Evolutionary conservation across 352 stramenopile genomes (phyloP).

Genomic region (Phytophthora sp.): DNA sequence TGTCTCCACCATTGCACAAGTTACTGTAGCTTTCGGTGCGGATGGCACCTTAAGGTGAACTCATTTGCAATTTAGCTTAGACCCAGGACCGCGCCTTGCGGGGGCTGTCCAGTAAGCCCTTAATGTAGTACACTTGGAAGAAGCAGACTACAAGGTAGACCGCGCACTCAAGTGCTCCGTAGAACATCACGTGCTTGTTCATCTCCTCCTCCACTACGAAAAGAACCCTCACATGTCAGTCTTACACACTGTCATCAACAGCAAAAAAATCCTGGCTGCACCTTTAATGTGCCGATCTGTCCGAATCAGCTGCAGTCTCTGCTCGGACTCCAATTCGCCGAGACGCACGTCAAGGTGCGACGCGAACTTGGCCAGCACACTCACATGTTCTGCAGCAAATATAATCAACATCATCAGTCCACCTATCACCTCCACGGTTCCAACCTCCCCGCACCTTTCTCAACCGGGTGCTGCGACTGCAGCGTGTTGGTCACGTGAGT

Average conservation of each 20-base stretch:
- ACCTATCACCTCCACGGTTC: not conserved
- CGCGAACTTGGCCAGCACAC: constrained; percentile 79
- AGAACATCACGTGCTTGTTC: constrained; percentile 80
- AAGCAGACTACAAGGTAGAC: constrained; percentile 77
- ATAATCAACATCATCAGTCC: not conserved
- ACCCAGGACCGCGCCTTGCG: constrained; percentile 59
- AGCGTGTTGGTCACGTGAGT: constrained; percentile 84
- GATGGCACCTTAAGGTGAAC: too few relatives aligned
- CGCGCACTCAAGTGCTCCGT: constrained; percentile 70
- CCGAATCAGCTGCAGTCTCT: constrained; percentile 76
- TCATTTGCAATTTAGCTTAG: too few relatives aligned
- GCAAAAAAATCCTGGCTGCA: too few relatives aligned
- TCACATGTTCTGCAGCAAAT: constrained; percentile 66
- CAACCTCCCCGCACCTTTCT: constrained; percentile 54
- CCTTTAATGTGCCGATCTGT: constrained; percentile 80
- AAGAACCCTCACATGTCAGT: constrained; percentile 1
- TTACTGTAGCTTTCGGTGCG: too few relatives aligned
- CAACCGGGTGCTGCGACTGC: constrained; percentile 80
- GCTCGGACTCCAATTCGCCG: constrained; percentile 80
- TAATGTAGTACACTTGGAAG: constrained; percentile 83
- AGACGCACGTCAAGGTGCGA: constrained; percentile 83
- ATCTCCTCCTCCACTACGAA: constrained; percentile 74
- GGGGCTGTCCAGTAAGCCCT: constrained; percentile 65
- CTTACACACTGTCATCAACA: too few relatives aligned
- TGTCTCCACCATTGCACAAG: not conserved